phyloP scores from a whole-genome alignment of 306 rosid species.

The Prinsepia uniflora region DNA sequence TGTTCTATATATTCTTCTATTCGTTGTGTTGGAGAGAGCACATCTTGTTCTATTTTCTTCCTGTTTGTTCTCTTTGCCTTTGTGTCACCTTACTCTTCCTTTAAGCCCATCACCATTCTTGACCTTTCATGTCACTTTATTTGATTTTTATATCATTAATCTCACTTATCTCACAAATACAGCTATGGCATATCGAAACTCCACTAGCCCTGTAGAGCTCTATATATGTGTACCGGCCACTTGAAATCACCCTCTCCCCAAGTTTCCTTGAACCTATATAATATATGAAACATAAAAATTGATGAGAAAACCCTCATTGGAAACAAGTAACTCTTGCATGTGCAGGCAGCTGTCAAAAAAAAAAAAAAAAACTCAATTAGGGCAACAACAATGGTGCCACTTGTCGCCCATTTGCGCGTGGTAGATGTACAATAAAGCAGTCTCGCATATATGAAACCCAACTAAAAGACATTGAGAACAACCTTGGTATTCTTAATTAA shows the following conservation, averaged over 20 bases:
- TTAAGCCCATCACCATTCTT: no score
- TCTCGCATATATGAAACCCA: conserved; percentile 18
- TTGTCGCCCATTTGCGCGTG: conserved; percentile 43
- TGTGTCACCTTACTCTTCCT: no score
- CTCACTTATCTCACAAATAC: no score
- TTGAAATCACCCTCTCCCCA: background rate
- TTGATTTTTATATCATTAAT: no score
- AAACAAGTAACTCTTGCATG: background rate
- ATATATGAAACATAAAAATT: background rate
- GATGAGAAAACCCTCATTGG: background rate
- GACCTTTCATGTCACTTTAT: no score
- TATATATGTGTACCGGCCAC: conserved; percentile 13
- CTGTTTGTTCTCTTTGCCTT: no score
- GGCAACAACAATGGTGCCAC: conserved; percentile 42
- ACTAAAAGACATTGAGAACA: conserved; percentile 33
- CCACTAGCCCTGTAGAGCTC: background rate
- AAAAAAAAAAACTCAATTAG: background rate
- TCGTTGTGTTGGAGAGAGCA: no score
- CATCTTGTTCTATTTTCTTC: no score
- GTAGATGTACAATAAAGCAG: conserved; percentile 27
- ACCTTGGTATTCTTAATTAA: conserved; percentile 12
- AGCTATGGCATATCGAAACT: no score
- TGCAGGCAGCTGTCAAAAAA: no score
- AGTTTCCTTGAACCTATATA: background rate
- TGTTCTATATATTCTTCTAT: no score